Evolutionary conservation across 495 filamentous ascomycete species (phyloP).

Genomic region (Aspergillus leporis): DNA sequence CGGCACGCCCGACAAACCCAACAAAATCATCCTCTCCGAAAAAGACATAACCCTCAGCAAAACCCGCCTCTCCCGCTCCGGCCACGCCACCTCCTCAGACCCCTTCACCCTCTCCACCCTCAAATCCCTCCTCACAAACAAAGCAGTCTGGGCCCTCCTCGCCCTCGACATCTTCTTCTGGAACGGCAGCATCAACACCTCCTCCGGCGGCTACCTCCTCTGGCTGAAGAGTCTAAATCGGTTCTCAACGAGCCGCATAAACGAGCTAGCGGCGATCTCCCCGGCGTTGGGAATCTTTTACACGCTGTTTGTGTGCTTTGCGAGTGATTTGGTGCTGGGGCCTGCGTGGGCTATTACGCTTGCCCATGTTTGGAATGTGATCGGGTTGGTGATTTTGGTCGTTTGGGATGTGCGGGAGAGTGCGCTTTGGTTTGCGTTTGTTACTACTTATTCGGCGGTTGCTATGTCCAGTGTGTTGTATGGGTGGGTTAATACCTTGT

Average conservation of each 20-base stretch:
- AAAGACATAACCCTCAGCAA: too few species aligned
- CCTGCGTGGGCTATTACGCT: constrained; percentile 47
- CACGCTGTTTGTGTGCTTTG: constrained; percentile 44
- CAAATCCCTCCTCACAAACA: constrained; percentile 29
- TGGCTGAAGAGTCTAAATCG: constrained; percentile 47
- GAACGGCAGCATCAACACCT: constrained; percentile 42
- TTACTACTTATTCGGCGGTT: constrained; percentile 33
- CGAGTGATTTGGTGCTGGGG: constrained; percentile 48
- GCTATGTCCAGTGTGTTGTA: constrained; percentile 38
- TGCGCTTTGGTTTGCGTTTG: constrained; percentile 52
- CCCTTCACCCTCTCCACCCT: constrained; percentile 31
- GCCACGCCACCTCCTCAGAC: constrained; percentile 11
- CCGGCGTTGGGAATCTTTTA: constrained; percentile 48
- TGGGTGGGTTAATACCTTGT: constrained; percentile 50
- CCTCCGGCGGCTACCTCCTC: constrained; percentile 36
- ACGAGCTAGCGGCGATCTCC: constrained; percentile 44
- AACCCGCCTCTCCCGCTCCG: not conserved
- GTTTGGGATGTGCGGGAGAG: constrained; percentile 53
- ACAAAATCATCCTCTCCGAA: constrained; percentile 37
- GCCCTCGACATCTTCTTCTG: constrained; percentile 51
- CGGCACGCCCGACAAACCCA: constrained; percentile 45
- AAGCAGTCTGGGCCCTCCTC: constrained; percentile 42
- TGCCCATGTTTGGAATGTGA: constrained; percentile 42
- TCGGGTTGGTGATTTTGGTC: constrained; percentile 44
- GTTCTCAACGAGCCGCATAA: constrained; percentile 41